Conservation (phyloP, 2,329 filamentous ascomycete species). For the Beauveria asiatica region DNA sequence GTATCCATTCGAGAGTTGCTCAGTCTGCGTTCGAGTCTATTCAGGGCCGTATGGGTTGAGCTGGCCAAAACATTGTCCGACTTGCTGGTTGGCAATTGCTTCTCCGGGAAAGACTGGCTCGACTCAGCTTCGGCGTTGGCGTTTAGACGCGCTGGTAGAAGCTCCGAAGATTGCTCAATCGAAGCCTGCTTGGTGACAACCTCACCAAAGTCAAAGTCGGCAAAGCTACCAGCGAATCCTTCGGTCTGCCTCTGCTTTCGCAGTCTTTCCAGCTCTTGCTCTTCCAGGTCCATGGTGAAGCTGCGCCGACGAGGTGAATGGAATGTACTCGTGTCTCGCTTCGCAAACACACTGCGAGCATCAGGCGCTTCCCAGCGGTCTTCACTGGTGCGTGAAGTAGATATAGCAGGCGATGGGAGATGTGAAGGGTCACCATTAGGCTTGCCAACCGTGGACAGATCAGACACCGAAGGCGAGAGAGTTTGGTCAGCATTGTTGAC, state of each 20-base stretch:
- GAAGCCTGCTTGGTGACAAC: slow-evolving; percentile 16
- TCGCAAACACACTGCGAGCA: slow-evolving; percentile 40
- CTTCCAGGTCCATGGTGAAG: slow-evolving; percentile 40
- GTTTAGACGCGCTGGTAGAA: neutral
- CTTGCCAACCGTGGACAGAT: slow-evolving; percentile 4
- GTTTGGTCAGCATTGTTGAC: slow-evolving; percentile 21
- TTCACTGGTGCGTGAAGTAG: slow-evolving; percentile 30
- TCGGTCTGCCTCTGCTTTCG: slow-evolving; percentile 19
- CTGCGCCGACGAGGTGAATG: slow-evolving; percentile 37
- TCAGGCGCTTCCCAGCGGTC: slow-evolving; percentile 32
- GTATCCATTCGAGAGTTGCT: neutral
- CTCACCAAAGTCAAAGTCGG: slow-evolving; percentile 31
- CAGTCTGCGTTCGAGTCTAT: neutral
- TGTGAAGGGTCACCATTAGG: slow-evolving; percentile 19
- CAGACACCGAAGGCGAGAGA: slow-evolving; percentile 11
- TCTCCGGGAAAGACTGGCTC: neutral
- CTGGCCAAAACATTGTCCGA: neutral
- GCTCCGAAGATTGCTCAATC: slow-evolving; percentile 4
- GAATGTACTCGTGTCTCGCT: slow-evolving; percentile 42
- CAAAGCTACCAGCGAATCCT: slow-evolving; percentile 30
- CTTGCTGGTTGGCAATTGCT: neutral
- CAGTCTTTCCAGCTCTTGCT: slow-evolving; percentile 18
- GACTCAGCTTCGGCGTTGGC: neutral
- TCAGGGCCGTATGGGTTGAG: neutral
- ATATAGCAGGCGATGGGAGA: slow-evolving; percentile 35